Base-by-base conservation (phyloP, 2,329 filamentous ascomycete genomes). In the Sordariomycetes sp. region DNA sequence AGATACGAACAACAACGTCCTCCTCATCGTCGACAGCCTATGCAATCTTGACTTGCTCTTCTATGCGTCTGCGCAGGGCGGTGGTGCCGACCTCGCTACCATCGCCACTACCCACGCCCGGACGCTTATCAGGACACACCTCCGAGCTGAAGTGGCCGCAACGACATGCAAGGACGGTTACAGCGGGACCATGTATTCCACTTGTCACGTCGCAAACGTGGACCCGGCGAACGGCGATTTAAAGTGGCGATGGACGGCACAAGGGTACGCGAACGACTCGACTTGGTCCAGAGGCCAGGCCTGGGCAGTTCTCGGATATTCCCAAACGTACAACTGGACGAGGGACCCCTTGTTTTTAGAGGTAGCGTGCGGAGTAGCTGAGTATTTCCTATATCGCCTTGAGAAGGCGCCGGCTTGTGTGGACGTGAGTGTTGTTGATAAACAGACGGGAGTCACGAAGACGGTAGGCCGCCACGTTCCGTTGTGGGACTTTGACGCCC, bases 241-340 rank as follows among this genome's bases (percentile, higher is more conserved):
- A 7, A 77, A 76, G 61, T 68, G 72, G 22, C 71, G 71, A 34
- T 70, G 74, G 57, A 81, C 79, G 0, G 77, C 74, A 0, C 79
- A 81, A 59, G 78, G 79, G 0, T 76, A 74, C 61, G 61, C 65
- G 0, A 73, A 74, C 37, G 64, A 68, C 20, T 79, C 76, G 0
- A 79, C 76, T 0, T 81, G 78, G 79, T 71, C 74, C 4, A 71
- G 78, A 14, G 78, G 78, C 1, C 78, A 81, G 58, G 77, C 76
- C 0, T 81, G 79, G 78, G 72, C 70, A 0, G 75, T 80, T 18
- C 66, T 79, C 18, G 78, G 78, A 0, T 80, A 78, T 55, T 71
- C 77, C 0, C 77, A 79, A 60, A 74, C 76, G 0, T 79, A 76
- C 58, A 64, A 65, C 35, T 79, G 76, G 75, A 79, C 78, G 0